Evolutionary conservation across 495 filamentous ascomycete species (phyloP), one percentile per base, ranked within the genome.

Genomic region (Acidiella bohemica): DNA sequence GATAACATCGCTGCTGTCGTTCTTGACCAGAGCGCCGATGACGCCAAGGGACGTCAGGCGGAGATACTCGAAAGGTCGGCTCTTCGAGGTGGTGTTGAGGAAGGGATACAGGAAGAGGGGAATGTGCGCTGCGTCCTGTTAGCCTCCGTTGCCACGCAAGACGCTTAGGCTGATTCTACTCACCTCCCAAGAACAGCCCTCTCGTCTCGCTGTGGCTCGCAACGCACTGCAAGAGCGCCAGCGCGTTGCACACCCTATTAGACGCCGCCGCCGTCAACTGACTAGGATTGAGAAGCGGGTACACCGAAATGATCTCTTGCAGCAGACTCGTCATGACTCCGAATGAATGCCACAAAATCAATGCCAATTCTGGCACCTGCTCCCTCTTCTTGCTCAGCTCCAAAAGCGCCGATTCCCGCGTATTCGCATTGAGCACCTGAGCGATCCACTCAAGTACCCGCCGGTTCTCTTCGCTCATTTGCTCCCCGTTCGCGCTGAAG

Each of bases 311-410:
- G 50, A 99, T 99, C 64, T 99, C 90, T 58, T 96, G 90, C 35
- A 96, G 73, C 11, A 99, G 67, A 21, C 85, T 88, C 20, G 90
- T 93, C 90, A 99, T 99, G 41, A 99, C 92, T 50, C 90, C 90
- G 57, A 95, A 95, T 2, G 90, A 95, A 60, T 99, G 88, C 90
- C 90, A 99, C 38, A 99, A 73, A 34, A 99, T 93, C 48, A 99
- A 63, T 22, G 90, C 90, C 44, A 99, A 67, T 60, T 99, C 90
- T 12, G 90, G 86, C 12, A 99, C 92, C 59, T 96, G 92, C 59
- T 99, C 90, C 30, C 90, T 68, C 68, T 99, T 99, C 69, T 99
- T 99, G 67, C 88, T 95, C 30, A 99, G 68, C 60, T 99, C 90
- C 57, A 99, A 75, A 13, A 99, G 70, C 34, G 90, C 92, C 0